Conservation (phyloP, 495 filamentous ascomycete species). For the Penicillium malachiteum region DNA sequence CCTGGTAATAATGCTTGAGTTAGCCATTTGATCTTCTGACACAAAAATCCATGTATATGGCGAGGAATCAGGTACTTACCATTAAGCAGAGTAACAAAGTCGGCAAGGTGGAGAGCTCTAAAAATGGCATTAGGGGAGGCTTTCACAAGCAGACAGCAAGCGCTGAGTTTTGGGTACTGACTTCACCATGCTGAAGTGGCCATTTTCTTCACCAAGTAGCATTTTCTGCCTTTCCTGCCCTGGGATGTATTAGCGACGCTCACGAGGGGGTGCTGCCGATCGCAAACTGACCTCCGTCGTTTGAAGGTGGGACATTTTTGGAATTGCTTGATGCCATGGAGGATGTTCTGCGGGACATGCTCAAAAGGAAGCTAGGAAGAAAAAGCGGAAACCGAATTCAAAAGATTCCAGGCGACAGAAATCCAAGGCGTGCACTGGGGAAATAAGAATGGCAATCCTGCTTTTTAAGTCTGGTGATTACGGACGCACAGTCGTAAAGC, state of each 20-base stretch:
- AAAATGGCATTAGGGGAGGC: slow-evolving; percentile 16
- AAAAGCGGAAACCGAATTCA: slow-evolving; percentile 3
- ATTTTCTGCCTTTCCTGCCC: slow-evolving; percentile 82
- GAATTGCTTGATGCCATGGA: slow-evolving; percentile 40
- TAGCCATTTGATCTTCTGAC: slow-evolving; percentile 10
- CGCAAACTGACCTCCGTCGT: slow-evolving; percentile 41
- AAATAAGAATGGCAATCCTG: slow-evolving; percentile 28
- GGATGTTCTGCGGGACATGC: slow-evolving; percentile 49
- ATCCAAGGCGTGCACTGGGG: slow-evolving; percentile 6
- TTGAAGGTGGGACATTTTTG: slow-evolving; percentile 34
- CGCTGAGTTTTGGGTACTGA: slow-evolving; percentile 28
- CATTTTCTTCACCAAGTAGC: slow-evolving; percentile 71
- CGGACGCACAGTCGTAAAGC: slow-evolving; percentile 34
- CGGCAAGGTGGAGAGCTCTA: slow-evolving; percentile 88
- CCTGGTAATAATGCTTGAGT: slow-evolving; percentile 32
- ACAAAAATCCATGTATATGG: neutral
- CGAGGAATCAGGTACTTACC: slow-evolving; percentile 50
- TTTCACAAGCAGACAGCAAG: slow-evolving; percentile 3
- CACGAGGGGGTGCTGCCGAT: slow-evolving; percentile 10
- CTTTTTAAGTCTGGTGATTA: slow-evolving; percentile 31
- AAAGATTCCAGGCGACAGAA: slow-evolving; percentile 5
- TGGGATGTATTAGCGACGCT: slow-evolving; percentile 31
- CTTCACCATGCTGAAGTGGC: slow-evolving; percentile 78
- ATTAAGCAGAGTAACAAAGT: slow-evolving; percentile 93
- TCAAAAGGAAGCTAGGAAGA: slow-evolving; percentile 21